Evolutionary conservation across 371 early-diverging fungal genomes (phyloP).

Genomic region (Lichtheimia hyalospora): DNA sequence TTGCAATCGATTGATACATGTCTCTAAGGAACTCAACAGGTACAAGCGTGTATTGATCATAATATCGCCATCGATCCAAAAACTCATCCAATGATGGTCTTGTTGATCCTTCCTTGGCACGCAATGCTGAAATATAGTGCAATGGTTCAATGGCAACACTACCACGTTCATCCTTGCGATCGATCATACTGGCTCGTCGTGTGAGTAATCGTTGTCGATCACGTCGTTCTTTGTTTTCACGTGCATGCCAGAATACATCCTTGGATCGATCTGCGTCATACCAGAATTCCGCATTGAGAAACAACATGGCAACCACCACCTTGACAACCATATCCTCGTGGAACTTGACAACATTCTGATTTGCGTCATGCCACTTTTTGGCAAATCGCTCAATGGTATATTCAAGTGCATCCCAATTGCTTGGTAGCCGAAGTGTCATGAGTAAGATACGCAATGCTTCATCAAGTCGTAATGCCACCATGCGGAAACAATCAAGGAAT

Average conservation of each 20-base stretch:
- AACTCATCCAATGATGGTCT: slow-evolving; percentile 37
- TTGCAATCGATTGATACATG: slow-evolving; percentile 49
- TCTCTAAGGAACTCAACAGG: slow-evolving; percentile 49
- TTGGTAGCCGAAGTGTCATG: slow-evolving; percentile 74
- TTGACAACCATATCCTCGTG: slow-evolving; percentile 68
- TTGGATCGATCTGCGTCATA: slow-evolving; percentile 58
- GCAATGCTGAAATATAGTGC: slow-evolving; percentile 41
- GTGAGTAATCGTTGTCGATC: slow-evolving; percentile 27
- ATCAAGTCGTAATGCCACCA: slow-evolving; percentile 72
- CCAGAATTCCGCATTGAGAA: slow-evolving; percentile 87
- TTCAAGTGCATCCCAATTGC: slow-evolving; percentile 73
- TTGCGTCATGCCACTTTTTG: slow-evolving; percentile 72
- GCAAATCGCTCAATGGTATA: slow-evolving; percentile 79
- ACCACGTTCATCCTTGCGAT: slow-evolving; percentile 24
- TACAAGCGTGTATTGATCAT: slow-evolving; percentile 45
- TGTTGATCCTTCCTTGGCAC: slow-evolving; percentile 23
- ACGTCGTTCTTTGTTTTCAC: slow-evolving; percentile 39
- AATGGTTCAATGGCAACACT: slow-evolving; percentile 41
- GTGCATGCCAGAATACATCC: slow-evolving; percentile 52
- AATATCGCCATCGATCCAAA: slow-evolving; percentile 45
- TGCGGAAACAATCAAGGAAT: slow-evolving; percentile 76
- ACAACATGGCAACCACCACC: slow-evolving; percentile 82
- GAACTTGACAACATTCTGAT: slow-evolving; percentile 58
- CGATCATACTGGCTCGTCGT: slow-evolving; percentile 33
- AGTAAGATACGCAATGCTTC: slow-evolving; percentile 81